Evolutionary conservation across 2,329 filamentous ascomycete genomes (phyloP).

Genomic region (Aurifilum marmelostoma): DNA sequence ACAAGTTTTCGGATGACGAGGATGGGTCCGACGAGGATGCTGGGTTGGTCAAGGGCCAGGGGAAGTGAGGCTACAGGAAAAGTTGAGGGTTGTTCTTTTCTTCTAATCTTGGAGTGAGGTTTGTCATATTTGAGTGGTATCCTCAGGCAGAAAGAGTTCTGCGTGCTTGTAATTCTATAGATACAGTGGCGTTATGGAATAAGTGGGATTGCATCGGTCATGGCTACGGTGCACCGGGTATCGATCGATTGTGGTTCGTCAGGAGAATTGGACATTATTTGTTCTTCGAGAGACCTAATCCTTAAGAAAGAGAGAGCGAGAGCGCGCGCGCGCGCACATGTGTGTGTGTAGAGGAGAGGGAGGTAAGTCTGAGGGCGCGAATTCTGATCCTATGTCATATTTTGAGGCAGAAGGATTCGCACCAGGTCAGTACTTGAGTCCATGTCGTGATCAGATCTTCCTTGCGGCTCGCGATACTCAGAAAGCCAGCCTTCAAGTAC

Average conservation of each 20-base stretch:
- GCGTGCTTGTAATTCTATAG: slow-evolving; percentile 24
- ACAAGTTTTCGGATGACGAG: slow-evolving; percentile 81
- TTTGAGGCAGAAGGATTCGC: not conserved
- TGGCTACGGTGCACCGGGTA: slow-evolving; percentile 19
- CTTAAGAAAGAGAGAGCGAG: not conserved
- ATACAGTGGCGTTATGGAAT: slow-evolving; percentile 23
- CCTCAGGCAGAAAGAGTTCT: not conserved
- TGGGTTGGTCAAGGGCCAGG: slow-evolving; percentile 55
- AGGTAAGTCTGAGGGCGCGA: not conserved
- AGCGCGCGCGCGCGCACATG: not conserved
- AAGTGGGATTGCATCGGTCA: slow-evolving; percentile 17
- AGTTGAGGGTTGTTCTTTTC: not conserved
- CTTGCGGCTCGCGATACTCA: not conserved
- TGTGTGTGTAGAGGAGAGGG: not conserved
- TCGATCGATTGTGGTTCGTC: not conserved
- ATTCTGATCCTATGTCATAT: not conserved
- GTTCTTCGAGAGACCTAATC: no score
- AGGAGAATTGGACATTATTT: not conserved
- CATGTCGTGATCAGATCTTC: no score
- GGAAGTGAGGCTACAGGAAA: slow-evolving; percentile 35
- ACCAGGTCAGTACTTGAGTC: no score
- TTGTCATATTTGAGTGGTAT: not conserved
- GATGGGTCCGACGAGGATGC: slow-evolving; percentile 56
- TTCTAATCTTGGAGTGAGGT: not conserved
- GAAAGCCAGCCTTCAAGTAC: slow-evolving; percentile 15